phyloP scores from a whole-genome alignment of 2,329 filamentous ascomycete genomes.

The Alternaria sp. region DNA sequence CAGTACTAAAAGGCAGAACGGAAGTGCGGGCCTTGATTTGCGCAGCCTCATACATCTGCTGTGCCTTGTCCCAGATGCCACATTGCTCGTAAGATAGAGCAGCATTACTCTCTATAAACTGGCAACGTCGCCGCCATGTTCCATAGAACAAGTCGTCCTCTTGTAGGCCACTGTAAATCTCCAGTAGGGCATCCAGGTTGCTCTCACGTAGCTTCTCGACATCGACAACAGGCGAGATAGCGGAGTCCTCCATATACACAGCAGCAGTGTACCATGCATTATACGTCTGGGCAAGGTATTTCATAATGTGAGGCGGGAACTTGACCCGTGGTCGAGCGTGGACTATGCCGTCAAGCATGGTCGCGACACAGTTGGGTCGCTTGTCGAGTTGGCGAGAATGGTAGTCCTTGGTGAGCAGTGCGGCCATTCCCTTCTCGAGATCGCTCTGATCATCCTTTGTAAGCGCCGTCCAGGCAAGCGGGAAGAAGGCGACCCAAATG shows the following conservation, averaged over 20 bases:
- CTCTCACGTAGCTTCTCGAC: constrained; percentile 87
- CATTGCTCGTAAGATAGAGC: constrained; percentile 98
- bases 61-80: constrained; percentile 99
- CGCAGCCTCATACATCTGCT: constrained; percentile 93
- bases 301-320: constrained; percentile 93
- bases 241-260: constrained; percentile 86
- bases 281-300: constrained; percentile 92
- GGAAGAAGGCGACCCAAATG: constrained; percentile 91
- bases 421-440: constrained; percentile 89
- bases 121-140: constrained; percentile 91
- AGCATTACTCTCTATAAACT: constrained; percentile 97
- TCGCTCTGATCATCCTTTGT: constrained; percentile 88
- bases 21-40: constrained; percentile 97
- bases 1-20: constrained; percentile 93
- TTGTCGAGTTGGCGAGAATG: constrained; percentile 94
- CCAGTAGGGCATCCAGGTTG: constrained; percentile 93
- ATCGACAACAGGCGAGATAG: constrained; percentile 83
- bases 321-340: constrained; percentile 87
- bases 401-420: constrained; percentile 91
- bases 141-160: constrained; percentile 98
- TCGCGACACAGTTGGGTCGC: constrained; percentile 93
- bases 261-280: constrained; percentile 97
- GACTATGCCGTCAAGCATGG: constrained; percentile 85
- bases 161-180: constrained; percentile 87
- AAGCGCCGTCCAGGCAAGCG: constrained; percentile 90